Evolutionary conservation across 208 protist species (phyloP).

Genomic region (Trypanosoma scelopori): DNA sequence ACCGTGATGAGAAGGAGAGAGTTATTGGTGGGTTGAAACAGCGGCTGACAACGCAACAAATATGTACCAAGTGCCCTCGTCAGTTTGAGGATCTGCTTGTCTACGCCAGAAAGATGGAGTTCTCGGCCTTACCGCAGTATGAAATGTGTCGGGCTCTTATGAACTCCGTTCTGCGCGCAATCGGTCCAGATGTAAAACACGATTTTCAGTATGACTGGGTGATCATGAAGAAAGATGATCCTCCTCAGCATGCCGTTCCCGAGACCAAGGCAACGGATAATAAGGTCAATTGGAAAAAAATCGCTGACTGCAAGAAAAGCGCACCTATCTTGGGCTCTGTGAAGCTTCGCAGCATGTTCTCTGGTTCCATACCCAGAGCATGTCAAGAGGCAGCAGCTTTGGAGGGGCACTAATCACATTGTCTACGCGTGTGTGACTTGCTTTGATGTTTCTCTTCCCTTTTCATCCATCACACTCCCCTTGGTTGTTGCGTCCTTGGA

Average conservation of each 20-base stretch:
- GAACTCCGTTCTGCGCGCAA: conserved; percentile 36
- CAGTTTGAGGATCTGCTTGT: conserved; percentile 69
- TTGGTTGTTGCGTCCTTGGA: not conserved
- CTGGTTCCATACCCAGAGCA: conserved; percentile 6
- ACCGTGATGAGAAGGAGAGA: conserved; percentile 69
- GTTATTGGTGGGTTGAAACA: conserved; percentile 66
- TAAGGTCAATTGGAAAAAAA: conserved; percentile 8
- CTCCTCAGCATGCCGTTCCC: not conserved
- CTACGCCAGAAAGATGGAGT: conserved; percentile 73
- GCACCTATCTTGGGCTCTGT: not conserved
- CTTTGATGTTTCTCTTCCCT: conserved; percentile 19
- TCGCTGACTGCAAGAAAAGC: not conserved
- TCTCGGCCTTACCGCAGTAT: conserved; percentile 66
- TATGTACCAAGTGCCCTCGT: conserved; percentile 67
- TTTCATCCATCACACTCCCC: not conserved
- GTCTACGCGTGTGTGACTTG: conserved; percentile 24
- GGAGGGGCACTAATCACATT: conserved; percentile 9
- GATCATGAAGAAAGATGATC: conserved; percentile 1
- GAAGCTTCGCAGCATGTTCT: conserved; percentile 8
- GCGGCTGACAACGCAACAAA: conserved; percentile 42
- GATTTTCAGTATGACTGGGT: conserved; percentile 15
- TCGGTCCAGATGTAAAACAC: conserved; percentile 20
- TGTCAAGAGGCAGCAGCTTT: not conserved
- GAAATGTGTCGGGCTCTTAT: conserved; percentile 77
- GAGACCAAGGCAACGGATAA: not conserved